phyloP scores from a whole-genome alignment of 768 basidiomycete species.

The Rossbeevera mucosa region DNA sequence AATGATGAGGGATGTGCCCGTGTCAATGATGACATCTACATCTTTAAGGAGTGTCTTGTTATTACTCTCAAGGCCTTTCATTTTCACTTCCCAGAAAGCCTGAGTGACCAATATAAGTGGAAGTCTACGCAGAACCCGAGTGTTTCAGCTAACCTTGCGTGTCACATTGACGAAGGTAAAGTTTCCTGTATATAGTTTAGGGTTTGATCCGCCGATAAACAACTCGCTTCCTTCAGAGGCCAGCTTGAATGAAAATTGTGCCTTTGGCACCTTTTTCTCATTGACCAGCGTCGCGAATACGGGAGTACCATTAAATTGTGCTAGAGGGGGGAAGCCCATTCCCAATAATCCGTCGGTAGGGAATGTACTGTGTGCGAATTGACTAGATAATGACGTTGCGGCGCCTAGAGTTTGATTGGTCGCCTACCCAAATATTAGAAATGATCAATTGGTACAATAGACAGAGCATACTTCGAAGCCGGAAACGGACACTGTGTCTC shows the following conservation, averaged over 20 bases:
- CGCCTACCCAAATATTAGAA: constrained; percentile 4
- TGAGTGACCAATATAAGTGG: not conserved
- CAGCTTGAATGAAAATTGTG: constrained; percentile 48
- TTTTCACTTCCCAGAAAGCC: not conserved
- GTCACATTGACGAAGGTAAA: not conserved
- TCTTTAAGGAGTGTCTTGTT: not conserved
- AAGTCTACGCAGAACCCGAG: not conserved
- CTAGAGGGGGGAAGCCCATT: constrained; percentile 38
- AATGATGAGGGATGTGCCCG: not conserved
- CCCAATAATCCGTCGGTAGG: constrained; percentile 28
- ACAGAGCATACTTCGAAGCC: constrained; percentile 5
- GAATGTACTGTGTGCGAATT: not conserved
- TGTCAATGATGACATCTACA: not conserved
- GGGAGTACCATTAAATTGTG: constrained; percentile 30
- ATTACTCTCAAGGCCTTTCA: not conserved
- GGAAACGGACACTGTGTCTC: constrained; percentile 6
- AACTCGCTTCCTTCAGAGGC: constrained; percentile 27
- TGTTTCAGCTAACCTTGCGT: not conserved
- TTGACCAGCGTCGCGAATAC: constrained; percentile 39
- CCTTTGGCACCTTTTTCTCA: constrained; percentile 30
- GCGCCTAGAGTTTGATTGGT: constrained; percentile 7
- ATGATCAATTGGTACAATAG: not conserved
- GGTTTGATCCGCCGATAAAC: not conserved
- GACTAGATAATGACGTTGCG: constrained; percentile 1
- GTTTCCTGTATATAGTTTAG: not conserved